These are phyloP conservation scores for Metschnikowia borealis DNA, from an alignment of 805 yeast species.

Conservation along the genomic window DNA sequence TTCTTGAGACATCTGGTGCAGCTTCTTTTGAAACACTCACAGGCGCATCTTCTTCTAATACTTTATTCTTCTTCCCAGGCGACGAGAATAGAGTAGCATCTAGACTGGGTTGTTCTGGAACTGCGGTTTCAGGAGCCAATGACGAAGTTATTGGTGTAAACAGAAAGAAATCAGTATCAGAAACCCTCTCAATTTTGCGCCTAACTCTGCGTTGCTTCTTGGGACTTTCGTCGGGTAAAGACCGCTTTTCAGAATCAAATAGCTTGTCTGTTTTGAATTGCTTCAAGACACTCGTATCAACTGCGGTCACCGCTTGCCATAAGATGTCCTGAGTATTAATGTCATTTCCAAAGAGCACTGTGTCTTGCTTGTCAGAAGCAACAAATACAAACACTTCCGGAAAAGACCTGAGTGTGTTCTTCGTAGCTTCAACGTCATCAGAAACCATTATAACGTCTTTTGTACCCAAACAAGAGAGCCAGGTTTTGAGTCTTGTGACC, in stretches of 20 bases:
- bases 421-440: background rate
- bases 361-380: background rate
- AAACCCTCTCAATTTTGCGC: slow-evolving; percentile 30
- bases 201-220: slow-evolving; percentile 23
- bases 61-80: background rate
- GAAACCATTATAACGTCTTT: background rate
- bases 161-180: slow-evolving; percentile 33
- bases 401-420: background rate
- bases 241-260: background rate
- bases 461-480: slow-evolving; percentile 17
- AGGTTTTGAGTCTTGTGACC: slow-evolving; percentile 6
- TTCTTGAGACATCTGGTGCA: background rate
- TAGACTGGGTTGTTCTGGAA: background rate
- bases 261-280: background rate
- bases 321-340: slow-evolving; percentile 6
- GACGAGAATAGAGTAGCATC: background rate
- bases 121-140: background rate
- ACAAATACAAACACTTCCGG: background rate
- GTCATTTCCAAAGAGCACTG: background rate
- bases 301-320: slow-evolving; percentile 12
- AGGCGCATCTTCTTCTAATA: background rate
- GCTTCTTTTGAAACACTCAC: background rate
- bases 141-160: slow-evolving; percentile 16
- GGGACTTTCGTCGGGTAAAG: background rate
- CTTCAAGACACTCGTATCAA: slow-evolving; percentile 3